Evolutionary conservation across 345 rosid species (phyloP), one percentile per base, ranked within the genome.

Genomic region (Acer campestre): DNA sequence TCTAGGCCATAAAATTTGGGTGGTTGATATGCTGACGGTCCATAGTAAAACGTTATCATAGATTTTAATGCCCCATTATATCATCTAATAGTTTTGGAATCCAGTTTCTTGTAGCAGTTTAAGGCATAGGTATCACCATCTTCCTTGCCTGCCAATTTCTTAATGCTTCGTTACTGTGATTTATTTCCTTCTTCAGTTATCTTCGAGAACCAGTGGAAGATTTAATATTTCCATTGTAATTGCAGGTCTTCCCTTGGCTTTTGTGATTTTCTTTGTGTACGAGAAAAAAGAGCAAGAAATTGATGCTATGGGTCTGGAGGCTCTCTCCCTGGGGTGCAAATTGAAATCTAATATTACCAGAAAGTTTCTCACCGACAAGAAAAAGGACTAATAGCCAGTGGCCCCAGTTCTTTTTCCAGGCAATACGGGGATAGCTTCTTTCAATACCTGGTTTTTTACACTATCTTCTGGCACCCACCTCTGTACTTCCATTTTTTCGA

Each of bases 221-320:
- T 42, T 48, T 51, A 35, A 48, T 51, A 46, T 14, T 62, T 76
- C 27, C 20, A 17, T 35, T 67, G 53, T 40, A 74, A 61, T 9
- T 82, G 82, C 92, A 92, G 98, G 92, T 76, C 70, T 94, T 83
- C 93, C 94, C 38, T 42, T 89, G 73, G 81, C 85, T 29, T 94
- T 94, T 79, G 25, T 78, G 74, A 87, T 77, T 42, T 92, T 94
- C 82, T 71, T 42, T 25, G 49, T 88, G 61, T 90, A 90, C 51
- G 98, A 94, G 78, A 90, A 80, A 56, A 85, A 85, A 38, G 98
- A 94, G 82, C 83, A 84, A 74, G 93, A 90, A 82, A 88, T 90
- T 14, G 94, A 94, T 79, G 80, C 84, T 8, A 53, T 84, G 70
- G 27, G 89, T 40, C 71, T 75, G 77, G 86, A 85, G 48, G 80